Evolutionary conservation across 495 filamentous ascomycete genomes (phyloP).

Genomic region (Saxophila tyrrhenica): DNA sequence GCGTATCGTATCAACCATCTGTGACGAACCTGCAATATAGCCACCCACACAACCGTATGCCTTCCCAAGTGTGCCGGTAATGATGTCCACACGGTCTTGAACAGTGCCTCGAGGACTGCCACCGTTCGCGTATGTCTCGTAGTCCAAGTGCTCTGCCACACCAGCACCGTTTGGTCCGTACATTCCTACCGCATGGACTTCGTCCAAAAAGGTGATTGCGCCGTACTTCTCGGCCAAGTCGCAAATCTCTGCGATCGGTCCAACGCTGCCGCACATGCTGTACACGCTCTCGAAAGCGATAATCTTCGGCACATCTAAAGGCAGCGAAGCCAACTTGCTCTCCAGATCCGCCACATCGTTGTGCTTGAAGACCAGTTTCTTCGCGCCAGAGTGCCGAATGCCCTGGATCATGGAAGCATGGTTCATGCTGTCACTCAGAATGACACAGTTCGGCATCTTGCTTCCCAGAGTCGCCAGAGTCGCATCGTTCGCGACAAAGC

Average conservation of each 20-base stretch:
- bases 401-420: conserved; percentile 99
- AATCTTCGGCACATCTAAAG: conserved; percentile 78
- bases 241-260: conserved; percentile 88
- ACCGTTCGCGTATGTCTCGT: conserved; percentile 66
- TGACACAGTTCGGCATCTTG: conserved; percentile 92
- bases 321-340: conserved; percentile 76
- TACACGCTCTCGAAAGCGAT: conserved; percentile 98
- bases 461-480: conserved; percentile 91
- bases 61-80: conserved; percentile 93
- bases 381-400: conserved; percentile 90
- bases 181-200: conserved; percentile 98
- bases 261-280: conserved; percentile 97
- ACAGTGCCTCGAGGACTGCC: conserved; percentile 69
- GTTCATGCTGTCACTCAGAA: conserved; percentile 88
- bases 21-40: conserved; percentile 84
- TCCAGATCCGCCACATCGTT: conserved; percentile 88
- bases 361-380: conserved; percentile 97
- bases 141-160: conserved; percentile 95
- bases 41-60: conserved; percentile 96
- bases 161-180: conserved; percentile 94
- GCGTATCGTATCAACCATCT: conserved; percentile 88
- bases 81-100: conserved; percentile 94
- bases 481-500: conserved; percentile 96
- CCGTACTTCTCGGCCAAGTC: conserved; percentile 96
- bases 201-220: conserved; percentile 91